These are phyloP conservation scores for Ceratorhiza oryzae-sativae DNA, from an alignment of 1,284 basidiomycete genomes.

Conservation along the genomic window DNA sequence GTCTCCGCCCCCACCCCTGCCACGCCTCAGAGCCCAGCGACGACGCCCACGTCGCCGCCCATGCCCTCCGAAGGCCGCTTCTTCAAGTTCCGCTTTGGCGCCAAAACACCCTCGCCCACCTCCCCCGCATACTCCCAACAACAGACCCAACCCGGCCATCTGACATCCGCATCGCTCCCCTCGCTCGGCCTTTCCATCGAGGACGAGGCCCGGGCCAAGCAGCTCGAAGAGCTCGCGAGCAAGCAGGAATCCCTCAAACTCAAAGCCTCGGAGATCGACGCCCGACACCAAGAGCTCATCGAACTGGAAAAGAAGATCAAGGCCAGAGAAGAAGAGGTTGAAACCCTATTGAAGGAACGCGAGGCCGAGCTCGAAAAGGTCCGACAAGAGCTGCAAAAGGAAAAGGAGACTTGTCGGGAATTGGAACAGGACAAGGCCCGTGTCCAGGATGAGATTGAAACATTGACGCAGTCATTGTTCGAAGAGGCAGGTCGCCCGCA, in stretches of 20 bases:
- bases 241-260: slow-evolving; percentile 4
- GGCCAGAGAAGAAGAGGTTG: slow-evolving; percentile 46
- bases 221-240: slow-evolving; percentile 1
- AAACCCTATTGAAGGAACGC: slow-evolving; percentile 63
- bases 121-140: slow-evolving; percentile 36
- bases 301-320: slow-evolving; percentile 32
- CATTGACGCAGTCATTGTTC: slow-evolving; percentile 82
- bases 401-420: slow-evolving; percentile 45
- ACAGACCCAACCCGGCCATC: slow-evolving; percentile 51
- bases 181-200: slow-evolving; percentile 49
- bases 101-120: slow-evolving; percentile 44
- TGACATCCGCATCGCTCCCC: slow-evolving; percentile 71
- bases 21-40: neutral
- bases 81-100: slow-evolving; percentile 63
- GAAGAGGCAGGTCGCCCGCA: slow-evolving; percentile 67
- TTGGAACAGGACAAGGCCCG: slow-evolving; percentile 69
- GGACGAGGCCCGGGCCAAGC: slow-evolving; percentile 13
- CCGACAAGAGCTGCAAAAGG: slow-evolving; percentile 12
- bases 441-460: slow-evolving; percentile 83
- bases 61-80: slow-evolving; percentile 42
- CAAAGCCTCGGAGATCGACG: slow-evolving; percentile 18
- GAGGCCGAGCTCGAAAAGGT: slow-evolving; percentile 32
- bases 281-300: slow-evolving; percentile 16
- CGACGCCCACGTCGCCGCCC: slow-evolving; percentile 9
- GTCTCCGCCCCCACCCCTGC: slow-evolving; percentile 18